These are phyloP conservation scores for Mycena sanguinolenta DNA, from an alignment of 768 basidiomycete species.

Conservation along the genomic window DNA sequence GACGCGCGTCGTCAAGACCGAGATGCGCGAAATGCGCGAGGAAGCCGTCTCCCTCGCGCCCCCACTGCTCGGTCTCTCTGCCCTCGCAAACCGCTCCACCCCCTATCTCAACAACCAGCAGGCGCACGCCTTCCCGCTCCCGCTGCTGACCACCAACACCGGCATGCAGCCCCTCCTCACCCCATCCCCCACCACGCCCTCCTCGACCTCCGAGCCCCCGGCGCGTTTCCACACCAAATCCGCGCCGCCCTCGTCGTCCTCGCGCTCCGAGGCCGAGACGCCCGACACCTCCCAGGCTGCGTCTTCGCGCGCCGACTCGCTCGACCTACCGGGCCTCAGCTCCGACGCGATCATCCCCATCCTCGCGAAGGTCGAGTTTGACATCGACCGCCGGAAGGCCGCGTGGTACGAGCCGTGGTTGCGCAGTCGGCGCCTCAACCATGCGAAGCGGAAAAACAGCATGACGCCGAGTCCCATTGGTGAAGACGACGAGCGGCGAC, in stretches of 20 bases:
- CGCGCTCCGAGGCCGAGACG: conserved; percentile 49
- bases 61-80: conserved; percentile 59
- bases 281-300: conserved; percentile 47
- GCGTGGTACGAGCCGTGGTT: conserved; percentile 91
- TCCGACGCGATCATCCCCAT: conserved; percentile 81
- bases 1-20: conserved; percentile 76
- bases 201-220: conserved; percentile 60
- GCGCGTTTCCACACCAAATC: conserved; percentile 61
- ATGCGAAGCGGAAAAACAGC: conserved; percentile 57
- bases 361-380: conserved; percentile 95
- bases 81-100: conserved; percentile 55
- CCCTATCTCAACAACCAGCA: conserved; percentile 58
- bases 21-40: conserved; percentile 70
- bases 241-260: conserved; percentile 60
- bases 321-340: conserved; percentile 76
- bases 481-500: neutral
- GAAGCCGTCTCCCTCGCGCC: conserved; percentile 55
- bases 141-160: conserved; percentile 61
- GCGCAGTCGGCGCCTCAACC: conserved; percentile 71
- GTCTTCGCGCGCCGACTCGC: conserved; percentile 58
- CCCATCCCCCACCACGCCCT: conserved; percentile 67
- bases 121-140: conserved; percentile 35
- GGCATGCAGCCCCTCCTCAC: conserved; percentile 51
- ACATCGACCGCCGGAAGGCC: conserved; percentile 86
- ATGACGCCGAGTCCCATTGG: neutral